These are phyloP conservation scores for Corinectria fuckeliana DNA, from an alignment of 2,329 filamentous ascomycete genomes.

Conservation along the genomic window DNA sequence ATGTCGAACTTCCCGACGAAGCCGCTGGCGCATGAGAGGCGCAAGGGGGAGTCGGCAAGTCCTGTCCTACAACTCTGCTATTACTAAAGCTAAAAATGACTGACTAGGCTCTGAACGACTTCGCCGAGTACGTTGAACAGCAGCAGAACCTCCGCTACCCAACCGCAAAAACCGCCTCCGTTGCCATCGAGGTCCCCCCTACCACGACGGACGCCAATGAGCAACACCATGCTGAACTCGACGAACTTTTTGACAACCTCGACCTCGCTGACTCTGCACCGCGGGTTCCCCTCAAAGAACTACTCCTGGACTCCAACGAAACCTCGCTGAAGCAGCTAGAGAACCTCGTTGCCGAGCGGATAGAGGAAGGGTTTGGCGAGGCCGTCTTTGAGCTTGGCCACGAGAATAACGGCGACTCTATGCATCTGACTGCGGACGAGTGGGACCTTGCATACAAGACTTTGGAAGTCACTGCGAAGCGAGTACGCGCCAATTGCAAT, in stretches of 20 bases:
- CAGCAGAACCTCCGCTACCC: slow-evolving; percentile 80
- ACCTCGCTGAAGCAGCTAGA: slow-evolving; percentile 68
- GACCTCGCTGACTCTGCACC: slow-evolving; percentile 76
- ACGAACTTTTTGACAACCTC: slow-evolving; percentile 89
- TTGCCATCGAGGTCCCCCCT: slow-evolving; percentile 34
- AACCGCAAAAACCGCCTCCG: slow-evolving; percentile 41
- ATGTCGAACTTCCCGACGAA: slow-evolving; percentile 66
- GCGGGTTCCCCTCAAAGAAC: slow-evolving; percentile 73
- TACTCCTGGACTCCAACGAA: slow-evolving; percentile 71
- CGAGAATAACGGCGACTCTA: slow-evolving; percentile 86
- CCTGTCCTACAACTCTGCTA: not conserved
- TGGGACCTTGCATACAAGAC: slow-evolving; percentile 77
- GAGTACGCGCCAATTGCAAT: slow-evolving; percentile 75
- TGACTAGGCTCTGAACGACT: slow-evolving; percentile 81
- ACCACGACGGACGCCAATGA: slow-evolving; percentile 47
- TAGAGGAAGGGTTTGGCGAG: slow-evolving; percentile 88
- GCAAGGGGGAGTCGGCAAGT: slow-evolving; percentile 83
- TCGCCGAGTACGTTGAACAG: slow-evolving; percentile 96
- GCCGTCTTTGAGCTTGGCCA: slow-evolving; percentile 90
- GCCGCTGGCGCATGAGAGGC: slow-evolving; percentile 76
- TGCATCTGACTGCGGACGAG: slow-evolving; percentile 75
- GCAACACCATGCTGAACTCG: slow-evolving; percentile 77
- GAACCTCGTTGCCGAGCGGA: slow-evolving; percentile 68
- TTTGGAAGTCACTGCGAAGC: slow-evolving; percentile 69
- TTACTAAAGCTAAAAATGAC: slow-evolving; percentile 16